Conservation (phyloP, 1,284 basidiomycete species). For the Erythrobasidium hasegawianum region DNA sequence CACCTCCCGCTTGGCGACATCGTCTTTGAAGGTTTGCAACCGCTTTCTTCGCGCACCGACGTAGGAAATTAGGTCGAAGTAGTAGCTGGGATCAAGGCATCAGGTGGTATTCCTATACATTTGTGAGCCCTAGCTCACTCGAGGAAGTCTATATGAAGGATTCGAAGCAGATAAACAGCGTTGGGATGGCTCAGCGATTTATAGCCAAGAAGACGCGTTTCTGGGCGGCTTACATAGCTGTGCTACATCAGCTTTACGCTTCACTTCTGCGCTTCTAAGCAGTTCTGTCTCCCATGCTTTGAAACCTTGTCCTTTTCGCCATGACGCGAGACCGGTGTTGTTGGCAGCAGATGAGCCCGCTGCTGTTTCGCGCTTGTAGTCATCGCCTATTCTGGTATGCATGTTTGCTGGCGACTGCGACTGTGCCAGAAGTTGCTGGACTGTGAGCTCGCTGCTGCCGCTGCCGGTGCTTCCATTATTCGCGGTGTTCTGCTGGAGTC, state of each 20-base stretch:
- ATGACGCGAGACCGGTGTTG: slow-evolving; percentile 44
- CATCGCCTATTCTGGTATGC: slow-evolving; percentile 19
- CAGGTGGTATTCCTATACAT: too few species aligned
- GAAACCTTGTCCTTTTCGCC: slow-evolving; percentile 47
- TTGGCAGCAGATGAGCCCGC: not conserved
- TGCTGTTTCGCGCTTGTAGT: slow-evolving; percentile 2
- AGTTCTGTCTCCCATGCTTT: slow-evolving; percentile 80
- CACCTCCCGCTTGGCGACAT: slow-evolving; percentile 67
- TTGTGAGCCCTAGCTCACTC: slow-evolving; percentile 36
- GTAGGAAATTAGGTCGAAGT: slow-evolving; percentile 78
- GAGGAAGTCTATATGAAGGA: slow-evolving; percentile 42
- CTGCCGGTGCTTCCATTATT: too few species aligned
- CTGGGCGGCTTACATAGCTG: slow-evolving; percentile 67
- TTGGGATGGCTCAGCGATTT: slow-evolving; percentile 28
- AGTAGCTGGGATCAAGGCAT: slow-evolving; percentile 34
- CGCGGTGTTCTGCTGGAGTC: slow-evolving; percentile 26
- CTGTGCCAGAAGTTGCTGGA: slow-evolving; percentile 30
- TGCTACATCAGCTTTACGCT: slow-evolving; percentile 87
- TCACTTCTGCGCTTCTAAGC: slow-evolving; percentile 75
- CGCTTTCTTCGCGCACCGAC: slow-evolving; percentile 77
- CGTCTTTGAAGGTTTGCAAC: slow-evolving; percentile 72
- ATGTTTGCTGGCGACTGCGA: slow-evolving; percentile 27
- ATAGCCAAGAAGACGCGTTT: too few species aligned
- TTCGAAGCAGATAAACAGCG: not conserved
- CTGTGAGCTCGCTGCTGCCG: slow-evolving; percentile 19